Conservation (phyloP, 1,139 yeast species). For the Citeromyces siamensis region DNA sequence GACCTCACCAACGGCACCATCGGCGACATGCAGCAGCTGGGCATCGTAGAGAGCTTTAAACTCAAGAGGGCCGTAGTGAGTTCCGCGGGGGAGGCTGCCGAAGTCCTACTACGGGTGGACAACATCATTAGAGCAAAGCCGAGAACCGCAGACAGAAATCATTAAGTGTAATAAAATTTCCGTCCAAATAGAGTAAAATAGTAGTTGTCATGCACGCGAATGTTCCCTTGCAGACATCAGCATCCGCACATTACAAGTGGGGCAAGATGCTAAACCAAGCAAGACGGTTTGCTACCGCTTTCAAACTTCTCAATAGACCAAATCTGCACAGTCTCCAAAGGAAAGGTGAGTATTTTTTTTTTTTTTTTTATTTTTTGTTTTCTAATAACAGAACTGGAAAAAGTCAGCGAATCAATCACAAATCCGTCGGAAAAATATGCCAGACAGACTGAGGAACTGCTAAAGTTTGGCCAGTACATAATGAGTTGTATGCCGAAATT, state of each 20-base stretch:
- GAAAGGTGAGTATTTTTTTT: background rate
- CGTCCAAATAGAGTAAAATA: too few species aligned
- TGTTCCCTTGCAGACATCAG: too few species aligned
- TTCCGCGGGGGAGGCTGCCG: conserved; percentile 96
- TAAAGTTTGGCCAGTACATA: conserved; percentile 71
- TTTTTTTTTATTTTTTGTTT: background rate
- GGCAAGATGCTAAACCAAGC: too few species aligned
- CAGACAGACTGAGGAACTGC: conserved; percentile 62
- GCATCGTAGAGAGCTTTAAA: conserved; percentile 86
- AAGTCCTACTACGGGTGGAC: conserved; percentile 87
- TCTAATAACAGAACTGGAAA: conserved; percentile 14
- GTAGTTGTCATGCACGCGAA: too few species aligned
- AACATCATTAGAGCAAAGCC: conserved; percentile 96
- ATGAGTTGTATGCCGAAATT: conserved; percentile 74
- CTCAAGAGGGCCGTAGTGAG: conserved; percentile 92
- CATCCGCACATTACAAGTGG: too few species aligned
- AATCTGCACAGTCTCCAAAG: conserved; percentile 4
- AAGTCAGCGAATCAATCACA: conserved; percentile 43
- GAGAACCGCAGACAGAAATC: conserved; percentile 83
- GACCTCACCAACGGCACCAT: conserved; percentile 75
- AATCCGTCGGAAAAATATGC: conserved; percentile 73
- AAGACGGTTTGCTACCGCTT: too few species aligned
- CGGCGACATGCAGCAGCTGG: conserved; percentile 91
- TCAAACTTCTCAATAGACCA: too few species aligned
- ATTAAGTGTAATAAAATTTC: too few species aligned